Base-by-base conservation (phyloP, 1,284 basidiomycete species). In the Ceraceosorus guamensis region DNA sequence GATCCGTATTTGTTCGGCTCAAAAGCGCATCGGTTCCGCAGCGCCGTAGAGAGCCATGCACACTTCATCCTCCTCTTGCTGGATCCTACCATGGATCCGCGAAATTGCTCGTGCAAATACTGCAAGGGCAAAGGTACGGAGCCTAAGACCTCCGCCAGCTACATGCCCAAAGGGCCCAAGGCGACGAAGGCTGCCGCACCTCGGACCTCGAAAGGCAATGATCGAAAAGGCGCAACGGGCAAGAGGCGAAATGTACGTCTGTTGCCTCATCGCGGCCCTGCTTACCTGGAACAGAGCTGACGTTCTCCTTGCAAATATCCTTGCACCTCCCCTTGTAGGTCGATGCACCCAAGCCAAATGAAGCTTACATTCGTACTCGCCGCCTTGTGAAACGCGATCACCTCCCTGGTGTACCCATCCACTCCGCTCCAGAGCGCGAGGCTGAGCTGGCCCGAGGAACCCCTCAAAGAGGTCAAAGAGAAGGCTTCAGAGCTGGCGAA, bases 1-100 rank as follows among this genome's bases (percentile, higher is more conserved):
- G 67, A 69, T 44, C 57, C 66, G 2, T 68, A 69, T 43, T 60
- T 69, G 3, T 69, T 66, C 24, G 67, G 57, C 18, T 59, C 60
- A 35, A 24, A 50, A 6, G 44, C 41, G 8, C 66, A 66, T 51
- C 59, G 67, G 32, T 70, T 70, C 48, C 52, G 66, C 1, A 66
- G 64, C 7, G 58, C 60, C 11, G 60, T 56, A 16, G 68, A 70
- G 41, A 51, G 55, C 11, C 5, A 63, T 3, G 61, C 63, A 4
- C 68, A 70, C 39, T 33, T 65, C 5, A 31, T 59, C 11, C 68
- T 62, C 62, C 58, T 70, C 24, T n/a, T 70, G 16, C 30, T 39
- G 18, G 62, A 69, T 39, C 60, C 66, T 2, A 55, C 51, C 2
- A 53, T 66, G 54, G 47, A 67, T 16, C 18, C 6, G 1, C 45